phyloP scores from a whole-genome alignment of 345 rosid species.

The Pseudoturritis turrita region DNA sequence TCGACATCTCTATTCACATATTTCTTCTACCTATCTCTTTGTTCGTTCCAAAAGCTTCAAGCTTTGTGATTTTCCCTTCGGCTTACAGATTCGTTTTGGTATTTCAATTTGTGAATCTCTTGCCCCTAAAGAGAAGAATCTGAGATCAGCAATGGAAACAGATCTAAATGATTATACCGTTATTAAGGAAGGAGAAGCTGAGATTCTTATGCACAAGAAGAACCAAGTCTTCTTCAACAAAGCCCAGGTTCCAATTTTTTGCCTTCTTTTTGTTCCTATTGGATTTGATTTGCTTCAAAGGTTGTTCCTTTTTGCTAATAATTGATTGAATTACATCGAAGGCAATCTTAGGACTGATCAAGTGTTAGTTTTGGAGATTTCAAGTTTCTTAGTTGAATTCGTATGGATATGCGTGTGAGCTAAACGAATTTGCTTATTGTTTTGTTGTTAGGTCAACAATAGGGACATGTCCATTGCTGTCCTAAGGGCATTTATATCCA shows the following conservation, averaged over 20 bases:
- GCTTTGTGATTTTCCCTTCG: not conserved
- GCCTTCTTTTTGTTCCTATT: not conserved
- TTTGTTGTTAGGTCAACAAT: conserved; percentile 70
- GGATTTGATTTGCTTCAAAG: conserved; percentile 2
- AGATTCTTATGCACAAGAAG: conserved; percentile 91
- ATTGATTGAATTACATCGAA: conserved; percentile 4
- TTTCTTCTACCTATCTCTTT: too few species aligned
- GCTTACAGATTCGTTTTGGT: conserved; percentile 22
- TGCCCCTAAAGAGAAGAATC: conserved; percentile 9
- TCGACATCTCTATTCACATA: not conserved
- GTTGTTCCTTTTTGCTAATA: not conserved
- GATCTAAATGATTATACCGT: conserved; percentile 70
- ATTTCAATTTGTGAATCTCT: not conserved
- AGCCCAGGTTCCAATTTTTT: conserved; percentile 58
- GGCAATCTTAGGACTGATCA: not conserved
- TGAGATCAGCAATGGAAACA: conserved; percentile 30
- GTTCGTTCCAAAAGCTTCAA: not conserved
- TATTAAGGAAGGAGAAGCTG: conserved; percentile 95
- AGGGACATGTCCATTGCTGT: conserved; percentile 95
- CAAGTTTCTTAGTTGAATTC: not conserved
- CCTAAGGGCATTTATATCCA: conserved; percentile 66
- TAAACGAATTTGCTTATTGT: not conserved
- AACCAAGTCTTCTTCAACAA: conserved; percentile 95
- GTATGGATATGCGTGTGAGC: not conserved
- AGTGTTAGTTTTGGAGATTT: not conserved